Evolutionary conservation across 208 protist species (phyloP), one percentile per base, ranked within the genome.

Genomic region (Trypanosoma vivax): DNA sequence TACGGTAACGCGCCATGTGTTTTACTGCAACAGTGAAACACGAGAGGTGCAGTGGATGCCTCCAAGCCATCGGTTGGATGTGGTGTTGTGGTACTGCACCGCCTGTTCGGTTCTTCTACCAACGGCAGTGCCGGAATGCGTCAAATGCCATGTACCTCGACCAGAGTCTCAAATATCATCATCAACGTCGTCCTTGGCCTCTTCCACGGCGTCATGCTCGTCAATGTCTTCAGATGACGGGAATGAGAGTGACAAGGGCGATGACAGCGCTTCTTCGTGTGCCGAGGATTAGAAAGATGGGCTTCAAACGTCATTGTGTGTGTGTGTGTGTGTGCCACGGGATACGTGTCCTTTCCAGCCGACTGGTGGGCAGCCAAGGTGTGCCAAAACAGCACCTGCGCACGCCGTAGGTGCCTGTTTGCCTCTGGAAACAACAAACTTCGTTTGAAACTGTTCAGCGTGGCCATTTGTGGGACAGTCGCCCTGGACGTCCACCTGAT

Each of bases 1-100:
- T 47, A 46, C 71, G 0, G 6, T 35, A 6, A 76, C 60, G 11
- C 30, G 71, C 23, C 81, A 88, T 50, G 66, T 88, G 6, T 95
- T 80, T 58, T 95, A 92, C 70, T 53, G 57, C 28, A 79, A 86
- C 57, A 61, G 71, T 40, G 79, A 89, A 42, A 56, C 49, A 27
- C 70, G 54, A 23, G 67, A 89, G 58, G 67, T 85, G 30, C 76
- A 76, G 53, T 90, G 81, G 83, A 56, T 50, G 21, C 67, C 75
- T 16, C 81, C 79, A 14, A 58, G 77, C 25, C 83, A 90, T 35
- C 58, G 76, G 42, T 55, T 89, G 21, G 88, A 95, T 58, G 65
- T 79, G 1, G 70, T 95, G 6, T 49, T 85, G 53, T 95, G 88
- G 84, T 79, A 85, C 70, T 95, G 88, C 55, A 16, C 46, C 3